Percentiles rank a stretch among this genome's conserved stretches.
These are phyloP conservation scores for Pseudophaeomoniella oleicola DNA, from an alignment of 2,329 filamentous ascomycete species.

Conservation along the genomic window DNA sequence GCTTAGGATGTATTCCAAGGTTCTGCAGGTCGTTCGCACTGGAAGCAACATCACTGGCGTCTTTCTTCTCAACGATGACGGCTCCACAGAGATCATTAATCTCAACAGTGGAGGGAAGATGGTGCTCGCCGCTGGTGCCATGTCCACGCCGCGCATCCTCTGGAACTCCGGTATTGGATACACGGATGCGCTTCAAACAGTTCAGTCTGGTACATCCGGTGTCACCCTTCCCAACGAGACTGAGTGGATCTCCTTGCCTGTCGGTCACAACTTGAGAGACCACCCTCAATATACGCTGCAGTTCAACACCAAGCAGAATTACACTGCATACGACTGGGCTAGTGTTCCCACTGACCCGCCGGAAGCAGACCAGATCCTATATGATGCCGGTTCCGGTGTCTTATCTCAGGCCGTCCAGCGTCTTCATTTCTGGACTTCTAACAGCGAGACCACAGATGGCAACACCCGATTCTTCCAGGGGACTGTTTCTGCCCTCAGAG, in stretches of 20 bases:
- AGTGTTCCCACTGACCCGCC: not conserved
- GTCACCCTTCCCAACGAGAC: conserved; percentile 25
- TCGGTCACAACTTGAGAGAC: conserved; percentile 36
- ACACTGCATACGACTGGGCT: not conserved
- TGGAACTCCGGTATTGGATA: conserved; percentile 57
- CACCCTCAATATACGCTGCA: conserved; percentile 24
- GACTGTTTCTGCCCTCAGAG: conserved; percentile 16
- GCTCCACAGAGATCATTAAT: conserved; percentile 45
- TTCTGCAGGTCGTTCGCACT: conserved; percentile 50
- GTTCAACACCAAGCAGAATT: conserved; percentile 7
- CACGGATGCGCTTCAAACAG: conserved; percentile 28
- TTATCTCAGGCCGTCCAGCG: conserved; percentile 10
- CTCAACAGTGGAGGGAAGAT: conserved; percentile 49
- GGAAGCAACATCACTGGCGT: conserved; percentile 50
- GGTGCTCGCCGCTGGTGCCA: conserved; percentile 52
- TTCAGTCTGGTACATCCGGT: conserved; percentile 29
- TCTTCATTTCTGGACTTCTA: conserved; percentile 13
- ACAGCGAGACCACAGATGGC: conserved; percentile 4
- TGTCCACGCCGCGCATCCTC: conserved; percentile 55
- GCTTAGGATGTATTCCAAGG: conserved; percentile 50
- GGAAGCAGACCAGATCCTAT: not conserved
- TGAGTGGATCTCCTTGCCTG: conserved; percentile 37
- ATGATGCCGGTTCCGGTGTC: conserved; percentile 9
- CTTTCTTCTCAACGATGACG: conserved; percentile 47
- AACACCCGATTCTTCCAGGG: conserved; percentile 4